Conservation (phyloP, 83 land plant species). For the Diphasiastrum complanatum region DNA sequence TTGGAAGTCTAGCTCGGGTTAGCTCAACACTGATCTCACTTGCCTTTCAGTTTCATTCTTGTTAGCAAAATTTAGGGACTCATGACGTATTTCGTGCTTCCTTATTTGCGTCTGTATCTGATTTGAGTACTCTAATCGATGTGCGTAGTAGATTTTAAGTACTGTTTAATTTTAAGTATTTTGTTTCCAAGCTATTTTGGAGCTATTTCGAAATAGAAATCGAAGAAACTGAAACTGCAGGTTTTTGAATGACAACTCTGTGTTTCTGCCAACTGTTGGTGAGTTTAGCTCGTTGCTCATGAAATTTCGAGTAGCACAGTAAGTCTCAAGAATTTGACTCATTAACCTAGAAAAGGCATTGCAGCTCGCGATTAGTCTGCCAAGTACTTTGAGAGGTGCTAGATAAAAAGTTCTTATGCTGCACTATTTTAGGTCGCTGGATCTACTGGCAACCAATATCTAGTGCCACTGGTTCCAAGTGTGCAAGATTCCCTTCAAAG, state of each 20-base stretch:
- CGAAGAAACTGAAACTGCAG: too few species aligned
- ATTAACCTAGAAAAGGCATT: too few species aligned
- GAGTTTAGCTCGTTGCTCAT: too few species aligned
- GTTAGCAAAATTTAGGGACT: slow-evolving; percentile 6
- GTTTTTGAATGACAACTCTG: too few species aligned
- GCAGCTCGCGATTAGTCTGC: too few species aligned
- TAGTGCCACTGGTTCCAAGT: slow-evolving; percentile 52
- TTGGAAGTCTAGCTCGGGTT: slow-evolving; percentile 77
- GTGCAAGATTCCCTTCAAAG: slow-evolving; percentile 69
- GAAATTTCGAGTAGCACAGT: too few species aligned
- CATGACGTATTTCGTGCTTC: neutral
- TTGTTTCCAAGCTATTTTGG: too few species aligned
- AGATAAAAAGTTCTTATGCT: neutral
- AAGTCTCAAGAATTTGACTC: too few species aligned
- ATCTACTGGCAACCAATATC: slow-evolving; percentile 52
- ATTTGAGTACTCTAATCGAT: slow-evolving; percentile 1
- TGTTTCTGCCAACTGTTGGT: too few species aligned
- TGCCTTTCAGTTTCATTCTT: slow-evolving; percentile 1
- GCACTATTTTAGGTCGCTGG: slow-evolving; percentile 57
- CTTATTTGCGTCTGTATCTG: neutral
- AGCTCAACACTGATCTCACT: slow-evolving; percentile 3
- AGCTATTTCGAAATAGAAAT: too few species aligned
- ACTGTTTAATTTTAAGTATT: too few species aligned
- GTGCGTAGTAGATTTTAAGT: too few species aligned
- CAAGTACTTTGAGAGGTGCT: neutral